These are phyloP conservation scores for Physaria fendleri DNA, from an alignment of 345 rosid genomes.

Conservation along the genomic window DNA sequence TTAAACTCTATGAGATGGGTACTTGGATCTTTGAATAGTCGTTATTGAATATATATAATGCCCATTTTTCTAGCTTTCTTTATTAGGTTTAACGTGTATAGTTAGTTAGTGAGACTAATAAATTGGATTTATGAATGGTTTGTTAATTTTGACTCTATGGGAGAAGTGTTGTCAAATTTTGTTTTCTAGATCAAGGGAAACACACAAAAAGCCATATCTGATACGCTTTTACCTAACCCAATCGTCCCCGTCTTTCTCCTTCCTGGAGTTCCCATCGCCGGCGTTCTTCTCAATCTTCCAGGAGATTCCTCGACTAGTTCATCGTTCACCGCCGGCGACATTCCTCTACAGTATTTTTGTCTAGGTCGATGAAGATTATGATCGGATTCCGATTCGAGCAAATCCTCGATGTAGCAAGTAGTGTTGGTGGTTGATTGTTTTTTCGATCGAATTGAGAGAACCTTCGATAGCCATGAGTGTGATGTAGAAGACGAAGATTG, in stretches of 20 bases:
- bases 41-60: neutral
- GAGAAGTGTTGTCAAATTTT: constrained; percentile 2
- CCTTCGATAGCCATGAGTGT: constrained; percentile 45
- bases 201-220: constrained; percentile 65
- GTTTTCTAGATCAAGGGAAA: constrained; percentile 16
- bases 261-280: constrained; percentile 34
- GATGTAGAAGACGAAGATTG: constrained; percentile 29
- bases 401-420: constrained; percentile 27
- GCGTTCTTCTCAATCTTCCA: constrained; percentile 34
- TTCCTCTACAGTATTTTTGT: constrained; percentile 51
- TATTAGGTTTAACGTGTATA: neutral
- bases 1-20: constrained; percentile 11
- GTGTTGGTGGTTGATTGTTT: constrained; percentile 29
- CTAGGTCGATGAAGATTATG: constrained; percentile 31
- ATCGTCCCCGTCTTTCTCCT: constrained; percentile 26
- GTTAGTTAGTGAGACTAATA: constrained; percentile 6
- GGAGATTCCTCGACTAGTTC: constrained; percentile 44
- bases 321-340: constrained; percentile 58
- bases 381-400: constrained; percentile 2
- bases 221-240: constrained; percentile 27
- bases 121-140: constrained; percentile 13
- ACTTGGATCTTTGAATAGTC: constrained; percentile 9
- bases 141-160: constrained; percentile 17
- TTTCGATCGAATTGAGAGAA: constrained; percentile 39
- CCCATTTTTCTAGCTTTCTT: neutral